A percentile compares a stretch with the other conserved stretches of the same genome.
These are phyloP conservation scores for Thalassiosira livingstoniorum DNA, from an alignment of 352 stramenopile species.

Conservation along the genomic window DNA sequence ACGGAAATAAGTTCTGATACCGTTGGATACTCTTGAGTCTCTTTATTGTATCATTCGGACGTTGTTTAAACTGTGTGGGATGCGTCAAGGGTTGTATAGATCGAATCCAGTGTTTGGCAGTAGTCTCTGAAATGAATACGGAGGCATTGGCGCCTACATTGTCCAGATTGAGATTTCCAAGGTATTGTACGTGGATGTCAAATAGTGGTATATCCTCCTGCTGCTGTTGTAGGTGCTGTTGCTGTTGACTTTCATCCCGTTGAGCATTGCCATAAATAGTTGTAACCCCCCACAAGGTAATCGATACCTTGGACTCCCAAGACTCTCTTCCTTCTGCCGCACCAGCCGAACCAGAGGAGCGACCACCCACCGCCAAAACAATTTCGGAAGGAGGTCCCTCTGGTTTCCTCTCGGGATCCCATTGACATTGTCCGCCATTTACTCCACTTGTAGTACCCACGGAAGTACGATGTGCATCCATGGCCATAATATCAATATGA, in stretches of 20 bases:
- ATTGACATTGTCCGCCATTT: no score
- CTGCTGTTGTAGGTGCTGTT: slow-evolving; percentile 2
- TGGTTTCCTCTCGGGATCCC: slow-evolving; percentile 49
- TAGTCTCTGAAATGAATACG: slow-evolving; percentile 60
- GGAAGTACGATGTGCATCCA: slow-evolving; percentile 68
- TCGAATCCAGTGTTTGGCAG: slow-evolving; percentile 61
- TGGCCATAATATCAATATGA: slow-evolving; percentile 67
- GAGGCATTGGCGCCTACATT: slow-evolving; percentile 61
- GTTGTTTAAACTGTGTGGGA: slow-evolving; percentile 17
- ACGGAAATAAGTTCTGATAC: no score
- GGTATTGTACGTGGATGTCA: slow-evolving; percentile 31
- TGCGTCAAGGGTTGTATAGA: background rate
- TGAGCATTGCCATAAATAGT: slow-evolving; percentile 3
- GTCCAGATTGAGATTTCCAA: slow-evolving; percentile 18
- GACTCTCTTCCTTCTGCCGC: no score
- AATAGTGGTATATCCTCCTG: background rate
- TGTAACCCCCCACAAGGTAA: slow-evolving; percentile 58
- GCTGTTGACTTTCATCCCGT: background rate
- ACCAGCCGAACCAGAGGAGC: slow-evolving; percentile 23
- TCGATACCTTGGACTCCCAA: slow-evolving; percentile 8
- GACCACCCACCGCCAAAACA: slow-evolving; percentile 69
- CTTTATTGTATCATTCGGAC: background rate
- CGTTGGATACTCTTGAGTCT: no score
- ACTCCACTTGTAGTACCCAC: slow-evolving; percentile 43
- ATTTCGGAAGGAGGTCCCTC: slow-evolving; percentile 59